Evolutionary conservation across 768 basidiomycete species (phyloP), one percentile per base, ranked within the genome.

Genomic region (Mycena maculata): DNA sequence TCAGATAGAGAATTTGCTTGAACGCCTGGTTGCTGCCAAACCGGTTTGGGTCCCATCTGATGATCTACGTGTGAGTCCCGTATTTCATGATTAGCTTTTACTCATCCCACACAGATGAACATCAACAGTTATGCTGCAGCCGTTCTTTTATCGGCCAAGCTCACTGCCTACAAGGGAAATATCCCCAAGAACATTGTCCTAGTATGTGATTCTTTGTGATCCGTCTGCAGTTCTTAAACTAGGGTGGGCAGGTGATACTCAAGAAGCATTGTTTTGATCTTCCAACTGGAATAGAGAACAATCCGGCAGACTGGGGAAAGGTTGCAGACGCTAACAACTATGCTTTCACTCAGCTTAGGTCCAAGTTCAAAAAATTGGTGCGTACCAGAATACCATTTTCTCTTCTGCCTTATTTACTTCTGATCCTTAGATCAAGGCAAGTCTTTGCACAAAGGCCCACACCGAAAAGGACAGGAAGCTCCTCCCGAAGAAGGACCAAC

Each of bases 91-190:
- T n/a, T 44, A 44, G 27, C n/a, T 16, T 16, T 15, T 36, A 15
- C 15, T 59, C 15, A 45, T 33, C 18, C 42, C 6, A 23, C 53
- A 8, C 36, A 75, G 73, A 71, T 68, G n/a, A 75, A 76, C 60
- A 72, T 76, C 36, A 47, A 63, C 23, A 67, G 57, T 50, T 72
- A 69, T 58, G 42, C 56, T 3, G n/a, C 69, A 6, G 72, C 73
- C 23, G 65, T 73, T 13, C 48, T 75, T 1, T 67, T 75, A 2
- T 77, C 76, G 5, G 38, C 71, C 15, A 74, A 77, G 49, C 66
- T 77, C 18, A 57, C 42, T 41, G 48, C 66, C 3, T 77, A 77
- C 60, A 73, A 73, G 47, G 76, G 74, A 7, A 47, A 28, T 20
- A 47, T 56, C 11, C 71, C 73, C 11, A 22, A 53, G n/a, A 59